Evolutionary conservation across 2,329 filamentous ascomycete species (phyloP).

Genomic region (Microcyclosporella mali): DNA sequence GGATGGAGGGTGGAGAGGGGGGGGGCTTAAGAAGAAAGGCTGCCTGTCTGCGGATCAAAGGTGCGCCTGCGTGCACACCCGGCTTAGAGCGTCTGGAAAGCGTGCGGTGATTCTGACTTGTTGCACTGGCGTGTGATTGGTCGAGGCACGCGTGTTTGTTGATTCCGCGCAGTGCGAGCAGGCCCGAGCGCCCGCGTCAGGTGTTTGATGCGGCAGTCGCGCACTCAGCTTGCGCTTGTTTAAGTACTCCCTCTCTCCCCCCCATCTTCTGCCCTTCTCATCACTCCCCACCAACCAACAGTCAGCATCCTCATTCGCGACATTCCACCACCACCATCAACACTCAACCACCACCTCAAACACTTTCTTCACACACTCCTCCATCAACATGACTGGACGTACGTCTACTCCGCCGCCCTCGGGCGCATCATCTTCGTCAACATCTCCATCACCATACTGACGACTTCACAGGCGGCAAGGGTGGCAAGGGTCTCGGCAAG

Average conservation of each 20-base stretch:
- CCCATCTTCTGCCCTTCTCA: neutral
- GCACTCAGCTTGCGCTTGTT: neutral
- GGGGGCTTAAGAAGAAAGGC: conserved; percentile 6
- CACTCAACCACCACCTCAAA: conserved; percentile 20
- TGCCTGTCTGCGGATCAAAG: neutral
- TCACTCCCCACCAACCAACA: conserved; percentile 16
- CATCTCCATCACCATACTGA: conserved; percentile 22
- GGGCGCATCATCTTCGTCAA: too few species aligned
- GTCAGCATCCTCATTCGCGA: conserved; percentile 22
- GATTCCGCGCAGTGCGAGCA: neutral
- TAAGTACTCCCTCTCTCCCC: conserved; percentile 2
- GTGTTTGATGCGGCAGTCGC: conserved; percentile 1
- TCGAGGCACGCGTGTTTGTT: neutral
- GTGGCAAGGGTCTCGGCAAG: conserved; percentile 97
- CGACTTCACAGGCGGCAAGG: conserved; percentile 69
- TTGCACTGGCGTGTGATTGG: conserved; percentile 1
- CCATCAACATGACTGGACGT: conserved; percentile 48
- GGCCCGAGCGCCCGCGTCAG: neutral
- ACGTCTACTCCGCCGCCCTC: conserved; percentile 29
- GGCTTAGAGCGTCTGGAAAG: conserved; percentile 1
- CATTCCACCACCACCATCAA: conserved; percentile 19
- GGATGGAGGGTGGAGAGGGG: conserved; percentile 8
- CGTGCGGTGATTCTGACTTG: neutral
- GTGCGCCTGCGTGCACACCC: too few species aligned
- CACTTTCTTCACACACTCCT: conserved; percentile 12